These are phyloP conservation scores for Melanomma pulvis-pyrius DNA, from an alignment of 495 filamentous ascomycete genomes.

Conservation along the genomic window DNA sequence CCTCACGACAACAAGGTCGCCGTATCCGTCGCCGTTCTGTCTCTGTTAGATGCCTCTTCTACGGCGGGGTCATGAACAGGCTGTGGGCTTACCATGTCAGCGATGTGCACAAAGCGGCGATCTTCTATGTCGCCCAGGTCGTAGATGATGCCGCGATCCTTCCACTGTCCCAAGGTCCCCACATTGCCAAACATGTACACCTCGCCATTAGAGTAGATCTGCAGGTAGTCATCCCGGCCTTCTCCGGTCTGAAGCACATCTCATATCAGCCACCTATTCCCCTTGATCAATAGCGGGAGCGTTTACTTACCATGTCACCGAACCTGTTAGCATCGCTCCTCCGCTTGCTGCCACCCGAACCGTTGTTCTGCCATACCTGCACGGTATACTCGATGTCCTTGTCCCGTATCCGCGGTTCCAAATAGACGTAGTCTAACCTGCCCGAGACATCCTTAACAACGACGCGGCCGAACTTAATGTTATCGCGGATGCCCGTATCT, in stretches of 20 bases:
- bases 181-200: slow-evolving; percentile 1
- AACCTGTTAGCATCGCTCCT: slow-evolving; percentile 1
- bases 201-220: background rate
- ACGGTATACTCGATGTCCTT: background rate
- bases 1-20: background rate
- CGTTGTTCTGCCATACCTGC: background rate
- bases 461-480: slow-evolving; percentile 4
- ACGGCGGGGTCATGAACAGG: background rate
- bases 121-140: background rate
- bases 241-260: too few relatives aligned
- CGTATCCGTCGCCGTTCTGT: background rate
- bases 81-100: background rate
- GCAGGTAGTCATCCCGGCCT: slow-evolving; percentile 8
- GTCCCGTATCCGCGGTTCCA: background rate
- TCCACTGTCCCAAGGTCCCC: background rate
- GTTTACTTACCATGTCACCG: background rate
- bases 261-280: background rate
- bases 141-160: background rate
- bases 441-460: background rate
- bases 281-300: background rate
- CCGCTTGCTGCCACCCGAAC: background rate
- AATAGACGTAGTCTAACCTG: background rate
- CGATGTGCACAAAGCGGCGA: background rate
- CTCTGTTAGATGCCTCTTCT: background rate
- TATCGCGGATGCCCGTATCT: background rate